Evolutionary conservation across 2,329 filamentous ascomycete species (phyloP), one percentile per base, ranked within the genome.

Genomic region (Cercospora janseana): DNA sequence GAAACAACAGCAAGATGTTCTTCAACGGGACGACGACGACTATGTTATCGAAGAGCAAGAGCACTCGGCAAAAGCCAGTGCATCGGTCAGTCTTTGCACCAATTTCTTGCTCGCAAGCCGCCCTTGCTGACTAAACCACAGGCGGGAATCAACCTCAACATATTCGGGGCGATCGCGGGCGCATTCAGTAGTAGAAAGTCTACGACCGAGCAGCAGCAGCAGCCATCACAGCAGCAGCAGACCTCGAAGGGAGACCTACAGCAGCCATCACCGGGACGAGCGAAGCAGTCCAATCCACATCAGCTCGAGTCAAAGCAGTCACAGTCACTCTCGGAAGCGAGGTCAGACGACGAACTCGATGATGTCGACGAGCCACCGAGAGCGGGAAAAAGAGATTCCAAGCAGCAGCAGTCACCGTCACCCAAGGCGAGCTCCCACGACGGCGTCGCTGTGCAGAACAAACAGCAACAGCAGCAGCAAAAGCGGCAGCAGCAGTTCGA

Each of bases 101-200:
- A 31, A 13, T 40, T 38, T 35, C 24, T 34, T 12, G 3, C 6
- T 27, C n/a, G n/a, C n/a, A n/a, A n/a, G n/a, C n/a, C n/a, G n/a
- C n/a, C n/a, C n/a, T n/a, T n/a, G n/a, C n/a, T n/a, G n/a, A n/a
- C n/a, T 2, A 18, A n/a, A 27, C 6, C 13, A 5, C 28, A 69
- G 67, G 66, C 65, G 23, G 66, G 66, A n/a, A 52, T 69, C 18
- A 69, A 69, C 40, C 58, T 69, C 13, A 69, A 69, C 57, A 53
- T 69, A 47, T 67, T 68, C 51, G 67, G 63, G 37, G 67, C 66
- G 5, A 31, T 69, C 28, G 55, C 62, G 20, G 67, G 67, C 28
- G 61, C 61, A 12, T 69, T 69, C 54, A 66, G 55, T 62, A 59
- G 10, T 63, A 58, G 44, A 67, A 67, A 50, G 57, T 63, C 45